Evolutionary conservation across 2,329 filamentous ascomycete species (phyloP).

Genomic region (Aspergillus sergii): DNA sequence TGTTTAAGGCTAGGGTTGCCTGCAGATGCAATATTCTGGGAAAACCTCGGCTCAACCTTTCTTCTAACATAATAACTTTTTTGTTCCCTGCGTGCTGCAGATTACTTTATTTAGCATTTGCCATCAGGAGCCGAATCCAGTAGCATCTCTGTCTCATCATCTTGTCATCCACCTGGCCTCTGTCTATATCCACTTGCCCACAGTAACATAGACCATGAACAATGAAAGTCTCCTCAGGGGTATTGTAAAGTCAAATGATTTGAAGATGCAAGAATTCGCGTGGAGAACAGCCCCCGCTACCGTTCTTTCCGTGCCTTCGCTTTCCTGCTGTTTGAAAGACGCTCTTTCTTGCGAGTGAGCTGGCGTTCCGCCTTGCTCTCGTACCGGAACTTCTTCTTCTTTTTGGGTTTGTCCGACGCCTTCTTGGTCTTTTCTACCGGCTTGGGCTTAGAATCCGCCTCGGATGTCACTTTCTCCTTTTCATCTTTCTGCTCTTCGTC

Average conservation of each 20-base stretch:
- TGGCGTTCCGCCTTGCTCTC: slow-evolving; percentile 84
- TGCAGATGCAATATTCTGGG: slow-evolving; percentile 34
- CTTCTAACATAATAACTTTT: slow-evolving; percentile 27
- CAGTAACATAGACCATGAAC: slow-evolving; percentile 21
- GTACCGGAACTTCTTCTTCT: slow-evolving; percentile 89
- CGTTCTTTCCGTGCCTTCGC: slow-evolving; percentile 58
- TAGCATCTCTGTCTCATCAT: slow-evolving; percentile 18
- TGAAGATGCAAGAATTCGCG: slow-evolving; percentile 2
- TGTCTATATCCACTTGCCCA: slow-evolving; percentile 12
- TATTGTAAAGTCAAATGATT: background rate
- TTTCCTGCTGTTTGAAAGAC: slow-evolving; percentile 69
- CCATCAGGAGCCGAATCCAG: slow-evolving; percentile 20
- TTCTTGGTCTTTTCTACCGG: slow-evolving; percentile 54
- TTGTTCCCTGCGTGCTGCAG: slow-evolving; percentile 29
- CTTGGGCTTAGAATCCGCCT: slow-evolving; percentile 30
- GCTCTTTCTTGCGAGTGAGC: slow-evolving; percentile 62
- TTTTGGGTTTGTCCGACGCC: slow-evolving; percentile 61
- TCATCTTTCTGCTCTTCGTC: slow-evolving; percentile 30
- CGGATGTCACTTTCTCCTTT: slow-evolving; percentile 34
- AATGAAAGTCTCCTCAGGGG: slow-evolving; percentile 4
- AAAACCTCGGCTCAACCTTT: slow-evolving; percentile 32
- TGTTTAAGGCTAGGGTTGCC: slow-evolving; percentile 64
- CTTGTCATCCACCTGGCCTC: slow-evolving; percentile 19
- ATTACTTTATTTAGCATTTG: slow-evolving; percentile 25
- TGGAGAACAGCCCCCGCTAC: slow-evolving; percentile 24